Evolutionary conservation across 1,139 yeast genomes (phyloP).

Genomic region (Yamadazyma friedrichii): DNA sequence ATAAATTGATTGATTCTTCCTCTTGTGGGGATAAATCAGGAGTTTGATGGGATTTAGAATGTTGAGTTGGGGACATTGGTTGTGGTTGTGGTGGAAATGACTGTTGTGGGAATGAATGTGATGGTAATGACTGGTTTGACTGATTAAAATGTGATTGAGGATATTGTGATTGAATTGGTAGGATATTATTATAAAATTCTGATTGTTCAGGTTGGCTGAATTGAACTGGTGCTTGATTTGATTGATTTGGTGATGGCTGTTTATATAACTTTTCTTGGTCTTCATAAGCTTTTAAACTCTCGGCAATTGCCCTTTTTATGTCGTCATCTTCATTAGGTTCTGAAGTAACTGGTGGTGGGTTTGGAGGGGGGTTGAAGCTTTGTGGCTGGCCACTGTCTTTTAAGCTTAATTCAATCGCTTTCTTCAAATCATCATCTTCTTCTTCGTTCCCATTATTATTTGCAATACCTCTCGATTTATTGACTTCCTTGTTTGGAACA

Average conservation of each 20-base stretch:
- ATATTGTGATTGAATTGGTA: constrained; percentile 10
- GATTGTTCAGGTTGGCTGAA: constrained; percentile 19
- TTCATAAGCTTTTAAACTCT: constrained; percentile 75
- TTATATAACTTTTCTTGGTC: constrained; percentile 28
- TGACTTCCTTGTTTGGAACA: not conserved
- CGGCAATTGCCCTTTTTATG: constrained; percentile 93
- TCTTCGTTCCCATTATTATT: constrained; percentile 13
- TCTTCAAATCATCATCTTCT: constrained; percentile 70
- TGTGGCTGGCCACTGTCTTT: constrained; percentile 45
- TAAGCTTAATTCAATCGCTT: constrained; percentile 77
- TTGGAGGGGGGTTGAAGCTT: constrained; percentile 12
- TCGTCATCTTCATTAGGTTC: constrained; percentile 80
- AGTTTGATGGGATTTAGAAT: constrained; percentile 8
- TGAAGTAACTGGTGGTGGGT: constrained; percentile 11
- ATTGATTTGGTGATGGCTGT: constrained; percentile 21
- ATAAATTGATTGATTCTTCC: constrained; percentile 66
- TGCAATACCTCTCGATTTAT: not conserved
- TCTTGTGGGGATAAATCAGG: constrained; percentile 56
- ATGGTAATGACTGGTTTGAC: constrained; percentile 12
- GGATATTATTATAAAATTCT: constrained; percentile 32
- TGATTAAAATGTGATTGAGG: constrained; percentile 5
- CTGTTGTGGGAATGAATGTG: constrained; percentile 9
- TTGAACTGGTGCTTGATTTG: constrained; percentile 8
- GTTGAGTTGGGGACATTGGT: constrained; percentile 16
- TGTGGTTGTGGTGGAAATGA: constrained; percentile 6